Percentiles rank a stretch among this genome's conserved stretches.
These are phyloP conservation scores for Haplosporangium sp. DNA, from an alignment of 371 early-diverging fungal species.

Conservation along the genomic window DNA sequence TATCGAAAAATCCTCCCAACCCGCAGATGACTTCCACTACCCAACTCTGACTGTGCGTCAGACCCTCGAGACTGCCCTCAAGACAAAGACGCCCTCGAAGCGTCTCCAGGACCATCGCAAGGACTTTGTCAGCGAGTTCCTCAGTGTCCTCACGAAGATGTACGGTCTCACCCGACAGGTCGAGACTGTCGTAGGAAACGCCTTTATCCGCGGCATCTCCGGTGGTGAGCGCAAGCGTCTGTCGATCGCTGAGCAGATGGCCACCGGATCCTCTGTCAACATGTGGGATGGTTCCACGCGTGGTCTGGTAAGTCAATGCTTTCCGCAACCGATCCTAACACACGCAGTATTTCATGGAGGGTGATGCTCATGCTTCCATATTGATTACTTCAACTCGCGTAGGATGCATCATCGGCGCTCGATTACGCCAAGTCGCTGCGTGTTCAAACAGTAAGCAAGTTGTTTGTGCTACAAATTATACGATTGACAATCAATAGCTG, in stretches of 20 bases:
- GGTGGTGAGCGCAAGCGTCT: conserved; percentile 93
- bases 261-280: conserved; percentile 76
- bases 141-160: conserved; percentile 72
- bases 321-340: no score
- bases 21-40: conserved; percentile 72
- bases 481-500: neutral
- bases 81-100: conserved; percentile 72
- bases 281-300: conserved; percentile 91
- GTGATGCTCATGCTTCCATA: no score
- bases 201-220: conserved; percentile 81
- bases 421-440: conserved; percentile 79
- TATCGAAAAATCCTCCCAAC: neutral
- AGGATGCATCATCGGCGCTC: conserved; percentile 89
- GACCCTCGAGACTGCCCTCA: conserved; percentile 73
- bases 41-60: conserved; percentile 75
- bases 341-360: no score
- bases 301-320: no score
- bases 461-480: neutral
- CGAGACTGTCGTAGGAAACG: conserved; percentile 87
- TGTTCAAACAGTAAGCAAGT: conserved; percentile 65
- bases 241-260: conserved; percentile 88
- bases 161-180: conserved; percentile 79
- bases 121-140: conserved; percentile 59
- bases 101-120: conserved; percentile 58
- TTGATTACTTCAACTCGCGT: no score